Conservation (phyloP, 2,329 filamentous ascomycete species). For the Pezicula radicicola region DNA sequence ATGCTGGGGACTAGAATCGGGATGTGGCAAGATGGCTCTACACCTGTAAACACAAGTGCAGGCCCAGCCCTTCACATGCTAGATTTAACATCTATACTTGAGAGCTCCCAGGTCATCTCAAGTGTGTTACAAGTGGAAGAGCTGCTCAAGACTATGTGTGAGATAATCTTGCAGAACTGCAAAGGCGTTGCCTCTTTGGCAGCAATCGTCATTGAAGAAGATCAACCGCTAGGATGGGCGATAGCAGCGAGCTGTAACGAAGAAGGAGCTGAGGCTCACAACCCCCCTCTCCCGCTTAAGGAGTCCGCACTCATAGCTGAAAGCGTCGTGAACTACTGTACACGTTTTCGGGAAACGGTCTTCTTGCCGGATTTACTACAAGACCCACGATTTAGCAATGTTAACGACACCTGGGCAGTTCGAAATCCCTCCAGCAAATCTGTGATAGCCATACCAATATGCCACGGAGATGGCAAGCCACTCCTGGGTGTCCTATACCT, state of each 20-base stretch:
- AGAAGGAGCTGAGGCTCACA: slow-evolving; percentile 62
- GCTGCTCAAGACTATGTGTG: slow-evolving; percentile 75
- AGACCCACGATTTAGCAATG: slow-evolving; percentile 76
- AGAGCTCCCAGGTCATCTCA: slow-evolving; percentile 76
- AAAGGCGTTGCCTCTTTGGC: slow-evolving; percentile 67
- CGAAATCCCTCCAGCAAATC: slow-evolving; percentile 68
- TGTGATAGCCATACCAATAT: slow-evolving; percentile 75
- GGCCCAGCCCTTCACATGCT: slow-evolving; percentile 80
- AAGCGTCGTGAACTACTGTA: slow-evolving; percentile 74
- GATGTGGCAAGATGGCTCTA: slow-evolving; percentile 57
- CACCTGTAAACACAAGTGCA: slow-evolving; percentile 56
- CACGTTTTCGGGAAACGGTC: slow-evolving; percentile 72
- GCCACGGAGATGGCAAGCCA: slow-evolving; percentile 62
- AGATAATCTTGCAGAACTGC: slow-evolving; percentile 76
- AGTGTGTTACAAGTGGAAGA: slow-evolving; percentile 74
- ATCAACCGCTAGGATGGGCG: slow-evolving; percentile 55
- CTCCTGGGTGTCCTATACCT: slow-evolving; percentile 74
- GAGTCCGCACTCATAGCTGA: slow-evolving; percentile 69
- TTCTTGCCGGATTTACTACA: slow-evolving; percentile 71
- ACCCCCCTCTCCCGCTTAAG: slow-evolving; percentile 60
- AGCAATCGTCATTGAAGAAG: slow-evolving; percentile 71
- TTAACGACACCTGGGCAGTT: slow-evolving; percentile 65
- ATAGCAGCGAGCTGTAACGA: slow-evolving; percentile 74
- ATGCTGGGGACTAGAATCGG: slow-evolving; percentile 54
- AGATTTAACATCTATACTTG: slow-evolving; percentile 73